These are phyloP conservation scores for Geotrichum europaeum DNA, from an alignment of 1,139 yeast genomes.

Conservation along the genomic window DNA sequence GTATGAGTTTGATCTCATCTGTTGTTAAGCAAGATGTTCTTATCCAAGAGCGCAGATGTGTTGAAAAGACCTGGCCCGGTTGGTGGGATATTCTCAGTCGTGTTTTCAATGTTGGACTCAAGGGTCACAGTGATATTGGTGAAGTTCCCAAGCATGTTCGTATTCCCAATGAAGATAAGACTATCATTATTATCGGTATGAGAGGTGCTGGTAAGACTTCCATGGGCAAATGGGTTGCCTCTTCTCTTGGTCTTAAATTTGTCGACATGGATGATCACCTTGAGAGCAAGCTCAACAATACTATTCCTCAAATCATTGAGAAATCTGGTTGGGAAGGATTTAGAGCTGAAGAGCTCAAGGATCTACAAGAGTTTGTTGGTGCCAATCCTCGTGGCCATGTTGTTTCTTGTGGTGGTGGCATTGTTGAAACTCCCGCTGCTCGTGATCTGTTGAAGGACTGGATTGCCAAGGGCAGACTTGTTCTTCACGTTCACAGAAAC, in stretches of 20 bases:
- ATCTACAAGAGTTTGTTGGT: constrained; percentile 49
- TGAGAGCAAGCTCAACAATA: constrained; percentile 48
- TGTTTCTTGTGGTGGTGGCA: constrained; percentile 94
- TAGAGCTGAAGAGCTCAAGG: constrained; percentile 59
- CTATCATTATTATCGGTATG: constrained; percentile 90
- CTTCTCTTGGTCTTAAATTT: constrained; percentile 61
- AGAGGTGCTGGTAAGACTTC: constrained; percentile 97
- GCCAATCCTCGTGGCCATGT: constrained; percentile 54
- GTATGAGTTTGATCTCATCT: constrained; percentile 76
- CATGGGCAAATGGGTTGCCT: constrained; percentile 73
- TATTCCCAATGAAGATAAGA: constrained; percentile 42
- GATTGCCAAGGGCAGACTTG: constrained; percentile 58
- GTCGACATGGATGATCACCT: constrained; percentile 73
- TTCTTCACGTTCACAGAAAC: constrained; percentile 84
- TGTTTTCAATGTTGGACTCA: constrained; percentile 55
- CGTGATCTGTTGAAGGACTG: constrained; percentile 56
- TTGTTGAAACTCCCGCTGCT: constrained; percentile 72
- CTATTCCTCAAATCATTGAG: constrained; percentile 63
- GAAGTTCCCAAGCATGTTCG: neutral
- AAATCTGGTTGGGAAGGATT: constrained; percentile 81
- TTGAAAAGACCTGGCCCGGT: constrained; percentile 99
- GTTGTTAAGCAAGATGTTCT: constrained; percentile 48
- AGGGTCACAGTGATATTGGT: constrained; percentile 43
- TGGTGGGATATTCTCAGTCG: constrained; percentile 96
- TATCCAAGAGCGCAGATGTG: constrained; percentile 82